phyloP scores from a whole-genome alignment of 2,329 filamentous ascomycete species.

The Pseudogymnoascus sp. region DNA sequence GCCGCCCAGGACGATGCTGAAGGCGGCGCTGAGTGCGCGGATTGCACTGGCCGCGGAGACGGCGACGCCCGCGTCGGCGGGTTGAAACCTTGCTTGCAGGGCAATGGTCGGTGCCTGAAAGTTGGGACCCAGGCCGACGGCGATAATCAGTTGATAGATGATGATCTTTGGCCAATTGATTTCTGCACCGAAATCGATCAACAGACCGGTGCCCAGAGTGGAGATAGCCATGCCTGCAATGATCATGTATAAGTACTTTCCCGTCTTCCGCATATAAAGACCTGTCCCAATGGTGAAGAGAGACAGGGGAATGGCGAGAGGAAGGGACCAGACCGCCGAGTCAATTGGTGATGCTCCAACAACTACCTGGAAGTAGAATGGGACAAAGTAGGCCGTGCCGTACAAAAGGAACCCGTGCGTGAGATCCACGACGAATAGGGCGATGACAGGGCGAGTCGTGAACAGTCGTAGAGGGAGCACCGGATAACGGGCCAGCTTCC shows the following conservation, averaged over 20 bases:
- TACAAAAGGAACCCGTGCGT: conserved; percentile 52
- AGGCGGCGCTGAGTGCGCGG: conserved; percentile 60
- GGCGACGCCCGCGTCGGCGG: conserved; percentile 56
- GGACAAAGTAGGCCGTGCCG: conserved; percentile 35
- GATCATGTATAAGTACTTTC: conserved; percentile 55
- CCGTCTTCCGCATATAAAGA: conserved; percentile 52
- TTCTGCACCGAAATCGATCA: conserved; percentile 53
- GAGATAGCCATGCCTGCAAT: conserved; percentile 50
- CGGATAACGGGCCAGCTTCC: conserved; percentile 53
- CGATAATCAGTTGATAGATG: conserved; percentile 53
- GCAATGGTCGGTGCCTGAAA: conserved; percentile 64
- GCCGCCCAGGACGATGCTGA: conserved; percentile 66
- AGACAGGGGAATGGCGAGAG: conserved; percentile 59
- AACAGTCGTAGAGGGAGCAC: conserved; percentile 71
- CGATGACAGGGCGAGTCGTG: conserved; percentile 55
- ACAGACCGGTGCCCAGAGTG: conserved; percentile 55
- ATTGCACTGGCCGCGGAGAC: conserved; percentile 57
- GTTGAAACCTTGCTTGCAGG: conserved; percentile 54
- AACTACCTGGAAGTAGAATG: conserved; percentile 75
- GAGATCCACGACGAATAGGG: conserved; percentile 60
- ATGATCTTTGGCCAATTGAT: conserved; percentile 49
- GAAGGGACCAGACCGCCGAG: conserved; percentile 69
- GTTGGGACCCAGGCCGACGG: conserved; percentile 57
- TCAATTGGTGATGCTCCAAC: conserved; percentile 61
- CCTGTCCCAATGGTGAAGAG: conserved; percentile 51